These are phyloP conservation scores for Salvia splendens DNA, from an alignment of 257 asterid genomes.

Conservation along the genomic window DNA sequence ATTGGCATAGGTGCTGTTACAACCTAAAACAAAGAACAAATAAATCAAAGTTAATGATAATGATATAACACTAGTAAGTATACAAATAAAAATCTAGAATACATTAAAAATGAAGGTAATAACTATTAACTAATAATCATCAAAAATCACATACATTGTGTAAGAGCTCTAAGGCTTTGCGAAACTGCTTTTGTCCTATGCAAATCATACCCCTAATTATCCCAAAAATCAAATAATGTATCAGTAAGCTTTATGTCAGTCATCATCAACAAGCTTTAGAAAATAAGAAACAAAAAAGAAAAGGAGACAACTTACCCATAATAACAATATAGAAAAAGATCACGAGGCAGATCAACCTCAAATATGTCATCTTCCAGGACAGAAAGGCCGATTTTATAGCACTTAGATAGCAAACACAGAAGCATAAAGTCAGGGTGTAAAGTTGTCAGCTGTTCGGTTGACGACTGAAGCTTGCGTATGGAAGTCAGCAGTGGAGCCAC, in stretches of 20 bases:
- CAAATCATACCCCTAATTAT: conserved; percentile 83
- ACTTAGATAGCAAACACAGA: conserved; percentile 78
- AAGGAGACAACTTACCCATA: conserved; percentile 67
- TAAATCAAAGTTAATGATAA: conserved; percentile 7
- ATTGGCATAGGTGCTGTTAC: conserved; percentile 94
- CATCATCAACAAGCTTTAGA: conserved; percentile 11
- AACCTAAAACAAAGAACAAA: conserved; percentile 51
- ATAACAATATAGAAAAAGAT: conserved; percentile 81
- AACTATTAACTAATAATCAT: neutral
- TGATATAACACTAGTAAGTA: neutral
- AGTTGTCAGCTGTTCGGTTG: conserved; percentile 79
- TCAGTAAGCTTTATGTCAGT: conserved; percentile 19
- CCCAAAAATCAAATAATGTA: conserved; percentile 34
- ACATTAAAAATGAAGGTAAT: too few species aligned
- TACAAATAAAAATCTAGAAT: conserved; percentile 10
- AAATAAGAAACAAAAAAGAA: neutral
- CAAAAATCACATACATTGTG: conserved; percentile 61
- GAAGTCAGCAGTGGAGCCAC: conserved; percentile 82
- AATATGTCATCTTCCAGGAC: conserved; percentile 66
- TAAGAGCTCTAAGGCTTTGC: conserved; percentile 82
- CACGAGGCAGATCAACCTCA: conserved; percentile 91
- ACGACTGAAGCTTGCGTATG: conserved; percentile 64
- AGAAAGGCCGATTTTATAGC: conserved; percentile 73
- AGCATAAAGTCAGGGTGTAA: conserved; percentile 88
- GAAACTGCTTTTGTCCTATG: conserved; percentile 84